Percentiles rank a stretch among this genome's conserved stretches.
These are phyloP conservation scores for Alternaria conjuncta DNA, from an alignment of 2,329 filamentous ascomycete genomes.

Conservation along the genomic window DNA sequence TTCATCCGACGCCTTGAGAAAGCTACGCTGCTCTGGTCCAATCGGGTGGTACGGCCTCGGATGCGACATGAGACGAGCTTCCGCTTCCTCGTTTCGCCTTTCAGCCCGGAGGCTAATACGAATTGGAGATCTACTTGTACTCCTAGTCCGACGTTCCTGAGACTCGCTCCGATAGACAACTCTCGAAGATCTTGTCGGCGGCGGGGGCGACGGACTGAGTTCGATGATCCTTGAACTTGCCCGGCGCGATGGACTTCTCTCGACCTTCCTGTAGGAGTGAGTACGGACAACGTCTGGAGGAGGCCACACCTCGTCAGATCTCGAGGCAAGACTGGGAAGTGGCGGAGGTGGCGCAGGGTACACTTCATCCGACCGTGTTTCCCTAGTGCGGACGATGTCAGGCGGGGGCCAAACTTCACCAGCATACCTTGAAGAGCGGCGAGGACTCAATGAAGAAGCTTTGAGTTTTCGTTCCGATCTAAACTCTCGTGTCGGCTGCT, in stretches of 20 bases:
- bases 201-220: constrained; percentile 33
- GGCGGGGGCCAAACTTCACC: constrained; percentile 24
- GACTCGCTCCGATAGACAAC: constrained; percentile 24
- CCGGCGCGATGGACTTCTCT: constrained; percentile 10
- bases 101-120: constrained; percentile 9
- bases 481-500: constrained; percentile 17
- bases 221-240: constrained; percentile 30
- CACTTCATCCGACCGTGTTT: constrained; percentile 1
- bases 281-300: constrained; percentile 33
- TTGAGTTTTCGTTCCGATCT: constrained; percentile 19
- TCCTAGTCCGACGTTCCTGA: constrained; percentile 18
- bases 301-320: constrained; percentile 28
- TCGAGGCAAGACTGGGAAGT: constrained; percentile 7
- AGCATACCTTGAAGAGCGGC: constrained; percentile 21
- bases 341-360: constrained; percentile 1
- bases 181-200: constrained; percentile 19
- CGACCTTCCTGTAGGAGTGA: constrained; percentile 25
- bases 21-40: constrained; percentile 22
- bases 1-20: constrained; percentile 23
- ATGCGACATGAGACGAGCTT: constrained; percentile 33
- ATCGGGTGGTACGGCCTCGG: constrained; percentile 32
- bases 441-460: constrained; percentile 30
- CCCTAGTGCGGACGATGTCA: constrained; percentile 21
- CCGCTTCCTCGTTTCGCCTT: constrained; percentile 25
- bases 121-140: constrained; percentile 19